A percentile compares a stretch with the other conserved stretches of the same genome.
phyloP scores from a whole-genome alignment of 2,329 filamentous ascomycete genomes.

The Coniochaeta ligniaria region DNA sequence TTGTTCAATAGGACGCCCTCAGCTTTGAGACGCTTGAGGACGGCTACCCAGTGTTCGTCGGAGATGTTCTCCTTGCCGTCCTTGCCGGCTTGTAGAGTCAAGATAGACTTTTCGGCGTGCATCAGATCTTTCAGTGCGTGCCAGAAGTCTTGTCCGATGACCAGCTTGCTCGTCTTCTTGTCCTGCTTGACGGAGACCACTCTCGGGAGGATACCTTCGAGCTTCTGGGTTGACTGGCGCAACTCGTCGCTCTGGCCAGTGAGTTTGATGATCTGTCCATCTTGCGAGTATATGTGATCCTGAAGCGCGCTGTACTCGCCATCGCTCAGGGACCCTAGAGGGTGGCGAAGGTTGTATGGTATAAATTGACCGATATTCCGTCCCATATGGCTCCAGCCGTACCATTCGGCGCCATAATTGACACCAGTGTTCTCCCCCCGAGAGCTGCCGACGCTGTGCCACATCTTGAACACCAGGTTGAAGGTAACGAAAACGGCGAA shows the following conservation, averaged over 20 bases:
- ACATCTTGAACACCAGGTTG: background rate
- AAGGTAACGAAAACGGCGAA: background rate
- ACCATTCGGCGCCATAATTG: slow-evolving; percentile 12
- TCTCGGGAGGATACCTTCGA: slow-evolving; percentile 47
- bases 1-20: slow-evolving; percentile 19
- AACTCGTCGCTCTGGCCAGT: slow-evolving; percentile 24
- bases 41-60: slow-evolving; percentile 38
- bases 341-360: slow-evolving; percentile 12
- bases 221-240: slow-evolving; percentile 28
- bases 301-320: slow-evolving; percentile 16
- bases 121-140: slow-evolving; percentile 53
- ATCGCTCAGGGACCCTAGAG: slow-evolving; percentile 7
- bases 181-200: slow-evolving; percentile 47
- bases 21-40: slow-evolving; percentile 32
- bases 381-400: slow-evolving; percentile 13
- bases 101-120: slow-evolving; percentile 35
- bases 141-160: slow-evolving; percentile 58
- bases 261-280: slow-evolving; percentile 17
- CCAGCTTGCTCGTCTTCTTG: slow-evolving; percentile 37
- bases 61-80: slow-evolving; percentile 31
- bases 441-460: background rate
- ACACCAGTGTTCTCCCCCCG: slow-evolving; percentile 6
- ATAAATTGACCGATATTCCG: slow-evolving; percentile 20
- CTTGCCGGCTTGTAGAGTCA: slow-evolving; percentile 34
- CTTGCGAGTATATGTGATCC: slow-evolving; percentile 12